These are phyloP conservation scores for Pseudonitzschia delicatissima DNA, from an alignment of 108 stramenopile genomes.

Conservation along the genomic window DNA sequence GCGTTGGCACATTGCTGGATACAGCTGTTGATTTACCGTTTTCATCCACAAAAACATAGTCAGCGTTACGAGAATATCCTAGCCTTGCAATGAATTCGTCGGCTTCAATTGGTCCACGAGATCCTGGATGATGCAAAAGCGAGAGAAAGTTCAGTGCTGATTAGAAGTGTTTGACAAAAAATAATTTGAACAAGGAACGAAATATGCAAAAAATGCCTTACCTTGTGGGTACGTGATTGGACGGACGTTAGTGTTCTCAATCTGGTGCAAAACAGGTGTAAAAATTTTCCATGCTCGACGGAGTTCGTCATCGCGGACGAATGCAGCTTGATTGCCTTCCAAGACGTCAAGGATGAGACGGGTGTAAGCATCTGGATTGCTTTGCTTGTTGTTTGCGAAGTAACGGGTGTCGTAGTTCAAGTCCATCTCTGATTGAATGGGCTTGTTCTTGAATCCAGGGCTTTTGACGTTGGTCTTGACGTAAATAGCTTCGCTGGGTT, in stretches of 20 bases:
- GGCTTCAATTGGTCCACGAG: conserved; percentile 81
- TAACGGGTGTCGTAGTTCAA: conserved; percentile 85
- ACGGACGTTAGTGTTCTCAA: conserved; percentile 72
- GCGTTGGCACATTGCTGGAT: background rate
- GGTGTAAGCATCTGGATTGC: conserved; percentile 95
- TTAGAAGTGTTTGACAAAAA: too few relatives aligned
- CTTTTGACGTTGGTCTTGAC: conserved; percentile 96
- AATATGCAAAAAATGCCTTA: background rate
- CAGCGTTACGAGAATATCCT: conserved; percentile 6
- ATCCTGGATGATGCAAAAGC: background rate
- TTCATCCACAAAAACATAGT: background rate
- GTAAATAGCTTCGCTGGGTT: conserved; percentile 92
- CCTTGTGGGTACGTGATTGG: conserved; percentile 83
- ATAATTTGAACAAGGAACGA: background rate
- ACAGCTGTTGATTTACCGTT: background rate
- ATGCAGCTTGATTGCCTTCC: conserved; percentile 85
- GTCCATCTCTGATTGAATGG: conserved; percentile 90
- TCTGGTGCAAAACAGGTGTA: conserved; percentile 87
- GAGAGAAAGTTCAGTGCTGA: too few relatives aligned
- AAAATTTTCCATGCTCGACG: conserved; percentile 94
- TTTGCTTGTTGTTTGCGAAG: conserved; percentile 19
- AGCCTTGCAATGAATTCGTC: conserved; percentile 54
- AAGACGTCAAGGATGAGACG: conserved; percentile 95
- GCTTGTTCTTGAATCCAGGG: conserved; percentile 81
- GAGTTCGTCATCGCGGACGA: conserved; percentile 96